Evolutionary conservation across 257 asterid genomes (phyloP).

Genomic region (Forsythia viridissima): DNA sequence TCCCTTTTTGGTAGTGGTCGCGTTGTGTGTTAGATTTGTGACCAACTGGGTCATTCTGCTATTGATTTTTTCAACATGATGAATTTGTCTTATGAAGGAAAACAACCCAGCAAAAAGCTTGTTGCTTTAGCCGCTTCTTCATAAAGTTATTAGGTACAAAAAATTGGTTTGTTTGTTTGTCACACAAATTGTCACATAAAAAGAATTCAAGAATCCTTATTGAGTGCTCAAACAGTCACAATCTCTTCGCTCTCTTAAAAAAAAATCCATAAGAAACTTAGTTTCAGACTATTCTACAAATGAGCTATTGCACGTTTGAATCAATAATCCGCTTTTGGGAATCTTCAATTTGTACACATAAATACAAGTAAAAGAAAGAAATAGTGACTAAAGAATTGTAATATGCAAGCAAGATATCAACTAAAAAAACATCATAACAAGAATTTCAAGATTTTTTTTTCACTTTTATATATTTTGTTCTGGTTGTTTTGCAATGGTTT

Average conservation of each 20-base stretch:
- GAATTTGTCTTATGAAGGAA: too few species aligned
- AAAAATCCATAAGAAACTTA: constrained; percentile 31
- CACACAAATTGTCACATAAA: background rate
- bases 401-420: constrained; percentile 45
- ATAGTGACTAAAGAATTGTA: constrained; percentile 25
- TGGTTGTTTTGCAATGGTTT: constrained; percentile 16
- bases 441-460: background rate
- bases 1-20: too few species aligned
- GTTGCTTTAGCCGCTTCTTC: too few species aligned
- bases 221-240: constrained; percentile 75
- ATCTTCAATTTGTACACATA: background rate
- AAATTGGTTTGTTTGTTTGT: too few species aligned
- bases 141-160: too few species aligned
- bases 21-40: too few species aligned
- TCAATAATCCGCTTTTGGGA: constrained; percentile 29
- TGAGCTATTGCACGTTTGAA: constrained; percentile 39
- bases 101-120: too few species aligned
- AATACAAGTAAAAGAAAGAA: constrained; percentile 3
- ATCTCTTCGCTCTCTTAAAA: constrained; percentile 72
- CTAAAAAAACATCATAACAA: constrained; percentile 39
- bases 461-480: background rate
- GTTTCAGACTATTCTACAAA: constrained; percentile 32
- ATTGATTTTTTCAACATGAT: too few species aligned
- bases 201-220: constrained; percentile 66
- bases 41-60: too few species aligned